Evolutionary conservation across 2,329 filamentous ascomycete genomes (phyloP).

Genomic region (Pseudogymnoascus sp.): DNA sequence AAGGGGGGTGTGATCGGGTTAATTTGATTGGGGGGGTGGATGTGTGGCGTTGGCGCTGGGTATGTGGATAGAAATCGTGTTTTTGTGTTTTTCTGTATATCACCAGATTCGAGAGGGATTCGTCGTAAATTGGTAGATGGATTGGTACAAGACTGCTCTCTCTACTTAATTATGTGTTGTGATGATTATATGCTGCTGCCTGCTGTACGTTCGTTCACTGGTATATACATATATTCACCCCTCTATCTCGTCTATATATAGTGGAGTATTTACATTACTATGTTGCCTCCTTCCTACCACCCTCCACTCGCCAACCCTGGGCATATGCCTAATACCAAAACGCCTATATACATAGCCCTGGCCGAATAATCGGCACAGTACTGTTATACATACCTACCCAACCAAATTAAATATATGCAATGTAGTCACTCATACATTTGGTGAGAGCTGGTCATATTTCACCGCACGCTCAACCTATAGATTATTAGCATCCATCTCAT

Average conservation of each 20-base stretch:
- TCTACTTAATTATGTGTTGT: background rate
- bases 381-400: background rate
- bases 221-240: background rate
- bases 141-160: background rate
- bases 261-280: constrained; percentile 2
- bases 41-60: constrained; percentile 1
- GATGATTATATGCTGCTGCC: background rate
- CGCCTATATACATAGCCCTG: background rate
- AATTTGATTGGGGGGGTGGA: background rate
- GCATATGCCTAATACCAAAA: background rate
- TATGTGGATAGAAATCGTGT: constrained; percentile 5
- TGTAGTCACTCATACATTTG: constrained; percentile 56
- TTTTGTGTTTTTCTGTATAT: constrained; percentile 8
- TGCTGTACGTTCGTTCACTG: background rate
- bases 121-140: background rate
- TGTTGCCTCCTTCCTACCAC: background rate
- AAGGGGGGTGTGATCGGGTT: background rate
- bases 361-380: background rate
- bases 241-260: constrained; percentile 2
- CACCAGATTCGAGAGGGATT: background rate
- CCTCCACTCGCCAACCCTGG: background rate
- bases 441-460: constrained; percentile 80
- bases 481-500: constrained; percentile 12
- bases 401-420: background rate
- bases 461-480: constrained; percentile 74